A percentile compares a stretch with the other conserved stretches of the same genome.
Evolutionary conservation across 345 rosid genomes (phyloP).

Genomic region (Euclidium syriacum): DNA sequence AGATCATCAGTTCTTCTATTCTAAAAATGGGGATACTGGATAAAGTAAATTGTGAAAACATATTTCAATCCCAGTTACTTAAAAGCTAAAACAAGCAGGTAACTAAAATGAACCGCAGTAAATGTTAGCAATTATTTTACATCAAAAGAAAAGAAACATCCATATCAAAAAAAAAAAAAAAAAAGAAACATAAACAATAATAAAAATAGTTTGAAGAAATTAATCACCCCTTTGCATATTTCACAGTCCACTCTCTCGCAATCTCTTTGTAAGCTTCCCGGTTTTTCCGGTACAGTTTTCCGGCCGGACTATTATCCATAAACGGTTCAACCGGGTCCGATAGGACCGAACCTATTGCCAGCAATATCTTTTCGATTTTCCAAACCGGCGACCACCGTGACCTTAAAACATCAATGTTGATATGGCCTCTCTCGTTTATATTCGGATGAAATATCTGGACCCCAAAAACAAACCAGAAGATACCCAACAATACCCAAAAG

Average conservation of each 20-base stretch:
- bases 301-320: background rate
- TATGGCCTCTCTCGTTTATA: background rate
- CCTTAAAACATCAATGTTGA: background rate
- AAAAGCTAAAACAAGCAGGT: too few species aligned
- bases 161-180: background rate
- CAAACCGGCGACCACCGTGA: constrained; percentile 5
- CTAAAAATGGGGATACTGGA: too few species aligned
- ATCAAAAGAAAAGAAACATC: too few species aligned
- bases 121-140: too few species aligned
- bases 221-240: constrained; percentile 15
- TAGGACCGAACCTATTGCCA: constrained; percentile 10
- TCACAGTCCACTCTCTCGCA: constrained; percentile 2
- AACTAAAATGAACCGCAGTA: too few species aligned
- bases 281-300: constrained; percentile 8
- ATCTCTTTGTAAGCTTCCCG: background rate
- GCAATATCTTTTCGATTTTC: background rate
- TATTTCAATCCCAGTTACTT: too few species aligned
- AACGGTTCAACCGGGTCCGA: constrained; percentile 19
- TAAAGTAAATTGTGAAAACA: too few species aligned
- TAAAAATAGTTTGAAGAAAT: too few species aligned
- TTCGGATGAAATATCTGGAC: constrained; percentile 18
- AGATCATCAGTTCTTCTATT: too few species aligned
- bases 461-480: too few species aligned
- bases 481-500: background rate
- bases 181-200: background rate